Conservation (phyloP, 805 yeast species). For the Maudiozyma barnettii region DNA sequence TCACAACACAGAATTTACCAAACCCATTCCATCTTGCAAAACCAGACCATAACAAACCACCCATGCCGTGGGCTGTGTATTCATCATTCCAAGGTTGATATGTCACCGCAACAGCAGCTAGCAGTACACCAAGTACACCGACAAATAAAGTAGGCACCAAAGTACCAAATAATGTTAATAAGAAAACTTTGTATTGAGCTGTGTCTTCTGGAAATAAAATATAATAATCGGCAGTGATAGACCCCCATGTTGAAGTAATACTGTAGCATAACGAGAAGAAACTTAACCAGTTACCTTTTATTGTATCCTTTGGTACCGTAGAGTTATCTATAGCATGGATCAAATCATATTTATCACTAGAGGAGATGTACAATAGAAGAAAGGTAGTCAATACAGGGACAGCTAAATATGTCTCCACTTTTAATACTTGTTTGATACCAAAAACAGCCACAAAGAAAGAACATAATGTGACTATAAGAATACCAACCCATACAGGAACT, state of each 20-base stretch:
- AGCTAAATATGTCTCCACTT: conserved; percentile 58
- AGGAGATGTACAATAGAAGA: conserved; percentile 53
- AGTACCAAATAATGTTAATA: conserved; percentile 56
- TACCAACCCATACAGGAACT: conserved; percentile 66
- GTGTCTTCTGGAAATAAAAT: conserved; percentile 69
- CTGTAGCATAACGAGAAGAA: conserved; percentile 68
- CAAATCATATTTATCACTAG: conserved; percentile 38
- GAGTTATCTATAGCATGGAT: conserved; percentile 29
- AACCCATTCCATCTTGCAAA: conserved; percentile 64
- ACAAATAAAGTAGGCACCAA: conserved; percentile 67
- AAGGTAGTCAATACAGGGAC: conserved; percentile 63
- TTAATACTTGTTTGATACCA: conserved; percentile 65
- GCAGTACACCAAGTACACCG: conserved; percentile 60
- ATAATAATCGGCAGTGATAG: conserved; percentile 77
- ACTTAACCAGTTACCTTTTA: conserved; percentile 60
- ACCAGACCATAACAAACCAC: conserved; percentile 60
- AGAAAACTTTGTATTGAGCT: conserved; percentile 43
- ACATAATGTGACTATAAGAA: conserved; percentile 54
- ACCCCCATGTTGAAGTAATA: conserved; percentile 83
- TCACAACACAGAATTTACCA: conserved; percentile 64
- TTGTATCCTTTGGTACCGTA: conserved; percentile 28
- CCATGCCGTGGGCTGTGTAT: conserved; percentile 55
- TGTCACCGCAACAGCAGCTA: conserved; percentile 56
- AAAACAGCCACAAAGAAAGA: conserved; percentile 62
- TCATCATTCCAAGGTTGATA: conserved; percentile 48